Evolutionary conservation across 1,284 basidiomycete genomes (phyloP).

Genomic region (Ceratobasidium sp.): DNA sequence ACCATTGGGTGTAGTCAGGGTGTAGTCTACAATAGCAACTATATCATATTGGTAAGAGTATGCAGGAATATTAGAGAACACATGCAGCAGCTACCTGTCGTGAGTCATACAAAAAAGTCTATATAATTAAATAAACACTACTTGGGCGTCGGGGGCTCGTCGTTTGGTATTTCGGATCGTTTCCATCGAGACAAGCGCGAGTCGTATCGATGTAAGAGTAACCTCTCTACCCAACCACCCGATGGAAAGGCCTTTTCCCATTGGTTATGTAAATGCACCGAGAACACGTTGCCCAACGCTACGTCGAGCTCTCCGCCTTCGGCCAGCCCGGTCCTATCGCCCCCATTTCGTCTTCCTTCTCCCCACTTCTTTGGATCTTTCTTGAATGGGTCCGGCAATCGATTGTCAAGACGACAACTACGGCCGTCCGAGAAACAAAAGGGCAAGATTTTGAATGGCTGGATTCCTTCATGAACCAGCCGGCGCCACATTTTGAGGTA

Average conservation of each 20-base stretch:
- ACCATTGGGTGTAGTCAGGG: background rate
- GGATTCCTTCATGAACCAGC: slow-evolving; percentile 76
- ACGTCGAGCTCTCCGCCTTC: slow-evolving; percentile 76
- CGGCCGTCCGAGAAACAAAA: slow-evolving; percentile 93
- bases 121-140: slow-evolving; percentile 35
- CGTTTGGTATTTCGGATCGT: slow-evolving; percentile 34
- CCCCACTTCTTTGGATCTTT: slow-evolving; percentile 70
- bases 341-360: slow-evolving; percentile 67
- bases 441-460: slow-evolving; percentile 90
- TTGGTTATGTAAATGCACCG: slow-evolving; percentile 92
- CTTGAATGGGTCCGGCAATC: slow-evolving; percentile 89
- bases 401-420: slow-evolving; percentile 89
- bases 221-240: slow-evolving; percentile 83
- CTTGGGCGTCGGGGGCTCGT: slow-evolving; percentile 4
- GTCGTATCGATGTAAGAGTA: slow-evolving; percentile 73
- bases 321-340: slow-evolving; percentile 60
- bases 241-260: slow-evolving; percentile 86
- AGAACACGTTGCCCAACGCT: slow-evolving; percentile 79
- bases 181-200: slow-evolving; percentile 41
- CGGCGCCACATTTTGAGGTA: slow-evolving; percentile 90
- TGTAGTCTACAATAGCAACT: slow-evolving; percentile 9
- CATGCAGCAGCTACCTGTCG: slow-evolving; percentile 24
- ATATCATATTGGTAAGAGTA: slow-evolving; percentile 18
- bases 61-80: slow-evolving; percentile 41
- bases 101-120: slow-evolving; percentile 36